A percentile compares a stretch with the other conserved stretches of the same genome.
These are phyloP conservation scores for Centella asiatica DNA, from an alignment of 129 eudicot species.

Conservation along the genomic window DNA sequence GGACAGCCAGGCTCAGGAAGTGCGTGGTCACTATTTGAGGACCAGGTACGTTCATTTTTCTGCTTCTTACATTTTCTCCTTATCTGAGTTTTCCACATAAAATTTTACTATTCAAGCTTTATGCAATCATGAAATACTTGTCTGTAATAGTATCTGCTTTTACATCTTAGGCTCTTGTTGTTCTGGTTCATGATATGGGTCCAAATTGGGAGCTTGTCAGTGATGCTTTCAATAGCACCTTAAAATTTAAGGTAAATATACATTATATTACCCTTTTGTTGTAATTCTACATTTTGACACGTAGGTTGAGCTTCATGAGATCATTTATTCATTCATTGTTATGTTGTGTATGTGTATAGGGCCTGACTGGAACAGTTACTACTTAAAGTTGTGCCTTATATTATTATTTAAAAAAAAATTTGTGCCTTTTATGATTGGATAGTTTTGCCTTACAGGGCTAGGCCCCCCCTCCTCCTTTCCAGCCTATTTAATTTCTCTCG, in stretches of 20 bases:
- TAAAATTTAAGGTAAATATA: constrained; percentile 72
- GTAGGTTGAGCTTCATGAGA: neutral
- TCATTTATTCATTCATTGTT: too few relatives aligned
- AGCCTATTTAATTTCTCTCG: neutral
- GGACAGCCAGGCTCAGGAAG: constrained; percentile 82
- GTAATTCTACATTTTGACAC: neutral
- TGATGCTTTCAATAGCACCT: constrained; percentile 86
- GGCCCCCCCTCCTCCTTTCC: neutral
- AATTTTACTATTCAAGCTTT: neutral
- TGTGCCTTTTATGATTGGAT: too few relatives aligned
- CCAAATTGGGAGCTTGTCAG: constrained; percentile 98
- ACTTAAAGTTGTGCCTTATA: neutral
- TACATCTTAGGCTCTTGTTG: constrained; percentile 84
- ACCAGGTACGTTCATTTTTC: constrained; percentile 43
- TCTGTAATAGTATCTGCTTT: constrained; percentile 1
- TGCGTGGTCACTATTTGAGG: constrained; percentile 86
- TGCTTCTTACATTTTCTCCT: neutral
- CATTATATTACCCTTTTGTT: neutral
- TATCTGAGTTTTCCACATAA: neutral
- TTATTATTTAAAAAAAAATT: too few relatives aligned
- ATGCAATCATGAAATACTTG: neutral
- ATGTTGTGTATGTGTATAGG: neutral
- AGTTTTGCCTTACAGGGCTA: too few relatives aligned
- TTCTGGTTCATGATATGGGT: constrained; percentile 95
- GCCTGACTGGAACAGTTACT: neutral